Evolutionary conservation across 225 moss, liverwort and hornwort species (phyloP).

Genomic region (Polytrichum formosum): DNA sequence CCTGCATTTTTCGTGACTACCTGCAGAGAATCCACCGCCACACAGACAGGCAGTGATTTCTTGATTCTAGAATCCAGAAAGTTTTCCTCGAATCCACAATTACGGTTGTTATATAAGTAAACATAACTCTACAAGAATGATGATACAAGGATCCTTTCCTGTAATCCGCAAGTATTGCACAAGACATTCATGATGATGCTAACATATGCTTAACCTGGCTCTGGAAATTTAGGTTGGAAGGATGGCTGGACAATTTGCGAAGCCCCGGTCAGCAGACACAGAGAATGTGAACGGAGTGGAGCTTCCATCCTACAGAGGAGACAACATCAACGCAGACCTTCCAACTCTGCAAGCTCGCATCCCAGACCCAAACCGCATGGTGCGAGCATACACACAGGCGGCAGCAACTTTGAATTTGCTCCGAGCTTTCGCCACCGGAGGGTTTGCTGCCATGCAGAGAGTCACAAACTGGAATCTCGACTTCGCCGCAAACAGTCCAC

Average conservation of each 20-base stretch:
- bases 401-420: slow-evolving; percentile 77
- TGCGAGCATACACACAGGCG: slow-evolving; percentile 78
- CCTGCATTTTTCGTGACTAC: too few species aligned
- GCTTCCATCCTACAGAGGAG: slow-evolving; percentile 75
- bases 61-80: neutral
- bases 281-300: slow-evolving; percentile 59
- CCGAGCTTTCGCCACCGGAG: slow-evolving; percentile 78
- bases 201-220: too few species aligned
- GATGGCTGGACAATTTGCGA: slow-evolving; percentile 81
- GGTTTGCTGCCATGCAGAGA: slow-evolving; percentile 83
- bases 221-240: slow-evolving; percentile 32
- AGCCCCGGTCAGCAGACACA: slow-evolving; percentile 59
- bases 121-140: too few species aligned
- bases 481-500: slow-evolving; percentile 64
- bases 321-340: slow-evolving; percentile 67
- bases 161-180: slow-evolving; percentile 5
- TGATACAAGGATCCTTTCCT: neutral
- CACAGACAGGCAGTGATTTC: too few species aligned
- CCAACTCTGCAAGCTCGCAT: slow-evolving; percentile 51
- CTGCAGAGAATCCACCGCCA: too few species aligned
- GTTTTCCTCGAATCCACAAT: too few species aligned
- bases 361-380: slow-evolving; percentile 69
- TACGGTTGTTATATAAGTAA: too few species aligned
- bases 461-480: slow-evolving; percentile 87
- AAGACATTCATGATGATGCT: too few species aligned